Base-by-base conservation (phyloP, 192 early-diverging fungal species). In the Allomyces macrogynus region DNA sequence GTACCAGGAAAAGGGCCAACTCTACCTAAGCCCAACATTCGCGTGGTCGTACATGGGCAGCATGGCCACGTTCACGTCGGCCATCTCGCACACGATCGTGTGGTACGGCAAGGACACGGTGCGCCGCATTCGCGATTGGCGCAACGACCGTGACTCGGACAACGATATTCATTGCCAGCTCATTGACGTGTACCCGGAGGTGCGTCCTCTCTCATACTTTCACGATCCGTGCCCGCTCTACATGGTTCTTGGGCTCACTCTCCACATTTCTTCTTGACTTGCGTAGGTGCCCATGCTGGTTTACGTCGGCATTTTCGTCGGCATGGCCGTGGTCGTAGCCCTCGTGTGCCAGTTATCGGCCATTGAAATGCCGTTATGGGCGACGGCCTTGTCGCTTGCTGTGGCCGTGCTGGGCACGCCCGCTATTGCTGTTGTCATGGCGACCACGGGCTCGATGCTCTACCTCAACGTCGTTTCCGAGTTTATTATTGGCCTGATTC, bases 21-120 rank as follows among this genome's bases (percentile, higher is more conserved):
- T 82, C 14, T 72, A 72, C 27, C 65, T 82, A 44, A 68, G 77
- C 18, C 62, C 75, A 25, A 73, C 77, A 68, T 57, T 57, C 20
- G 49, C 49, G 9, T 14, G 12, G 16, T 14, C 49, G 49, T 57
- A 57, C 5, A 20, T 57, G 49, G 20, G 12, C 16, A 20, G 16
- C 16, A 20, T 57, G 12, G 49, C 49, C 16, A 14, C 12, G 49
- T 57, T 57, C 49, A 14, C 49, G 49, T 14, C 49, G 16, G 49
- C 49, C 16, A n/a, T 57, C 16, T 14, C 20, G 49, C 49, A 57
- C 49, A 57, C 49, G 49, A n/a, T n/a, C 49, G 20, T 57, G 3
- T 57, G 49, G 49, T 57, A 57, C 20, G 49, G 49, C 49, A 57
- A 57, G 49, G 49, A 57, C 49, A 20, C 20, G 49, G 12, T 57